These are phyloP conservation scores for Aspergillus jensenii DNA, from an alignment of 2,329 filamentous ascomycete genomes.

Conservation along the genomic window DNA sequence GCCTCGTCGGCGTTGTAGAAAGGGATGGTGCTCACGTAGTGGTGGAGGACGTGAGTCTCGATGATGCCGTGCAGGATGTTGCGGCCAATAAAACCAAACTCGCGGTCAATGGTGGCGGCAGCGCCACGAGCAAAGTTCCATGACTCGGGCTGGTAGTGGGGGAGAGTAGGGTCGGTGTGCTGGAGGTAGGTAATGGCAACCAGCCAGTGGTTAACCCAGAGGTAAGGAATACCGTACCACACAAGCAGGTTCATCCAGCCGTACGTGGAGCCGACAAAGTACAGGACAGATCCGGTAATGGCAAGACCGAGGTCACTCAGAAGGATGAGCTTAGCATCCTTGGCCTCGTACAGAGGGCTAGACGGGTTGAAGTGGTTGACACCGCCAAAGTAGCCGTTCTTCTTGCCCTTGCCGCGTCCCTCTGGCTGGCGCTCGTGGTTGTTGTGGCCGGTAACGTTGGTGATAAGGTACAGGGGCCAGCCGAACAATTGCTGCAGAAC, in stretches of 20 bases:
- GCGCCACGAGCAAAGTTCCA: slow-evolving; percentile 96
- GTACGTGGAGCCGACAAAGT: slow-evolving; percentile 70
- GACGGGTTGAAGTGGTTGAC: slow-evolving; percentile 94
- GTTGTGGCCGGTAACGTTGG: slow-evolving; percentile 96
- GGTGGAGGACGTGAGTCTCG: slow-evolving; percentile 96
- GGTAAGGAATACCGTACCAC: slow-evolving; percentile 93
- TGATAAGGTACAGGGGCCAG: slow-evolving; percentile 88
- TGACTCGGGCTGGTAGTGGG: slow-evolving; percentile 81
- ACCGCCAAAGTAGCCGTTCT: slow-evolving; percentile 73
- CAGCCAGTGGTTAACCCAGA: slow-evolving; percentile 99
- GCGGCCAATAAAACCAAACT: slow-evolving; percentile 94
- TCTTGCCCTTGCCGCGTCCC: slow-evolving; percentile 90
- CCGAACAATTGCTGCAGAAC: slow-evolving; percentile 84
- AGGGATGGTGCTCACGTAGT: slow-evolving; percentile 93
- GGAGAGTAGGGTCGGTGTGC: slow-evolving; percentile 91
- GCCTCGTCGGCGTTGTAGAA: slow-evolving; percentile 97
- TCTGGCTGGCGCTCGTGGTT: slow-evolving; percentile 87
- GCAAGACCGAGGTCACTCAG: slow-evolving; percentile 81
- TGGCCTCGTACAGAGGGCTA: slow-evolving; percentile 87
- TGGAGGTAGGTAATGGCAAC: slow-evolving; percentile 97
- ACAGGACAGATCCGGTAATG: slow-evolving; percentile 62
- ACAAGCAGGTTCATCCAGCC: slow-evolving; percentile 85
- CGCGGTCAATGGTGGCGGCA: slow-evolving; percentile 92
- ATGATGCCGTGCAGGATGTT: slow-evolving; percentile 91
- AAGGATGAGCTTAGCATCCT: slow-evolving; percentile 82